Evolutionary conservation across 768 basidiomycete species (phyloP), one percentile per base, ranked within the genome.

Genomic region (Phlegmacium glaucopus): DNA sequence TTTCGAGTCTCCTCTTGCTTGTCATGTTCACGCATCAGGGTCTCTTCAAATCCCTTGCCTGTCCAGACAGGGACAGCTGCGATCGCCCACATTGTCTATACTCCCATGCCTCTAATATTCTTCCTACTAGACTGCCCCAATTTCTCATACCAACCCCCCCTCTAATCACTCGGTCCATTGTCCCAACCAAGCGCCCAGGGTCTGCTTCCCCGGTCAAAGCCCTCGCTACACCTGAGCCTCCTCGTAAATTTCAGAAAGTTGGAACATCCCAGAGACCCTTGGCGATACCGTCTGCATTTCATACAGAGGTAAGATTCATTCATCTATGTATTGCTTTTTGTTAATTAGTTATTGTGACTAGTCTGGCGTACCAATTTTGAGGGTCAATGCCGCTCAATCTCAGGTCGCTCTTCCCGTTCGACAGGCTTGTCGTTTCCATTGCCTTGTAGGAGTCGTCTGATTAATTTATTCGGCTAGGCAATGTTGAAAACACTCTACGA

Each of bases 401-500:
- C 71, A 72, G 35, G 80, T 93, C 15, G 72, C 91, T 1, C 55
- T 92, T 37, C 81, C 83, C 4, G 82, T 87, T 41, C 78, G 92
- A 30, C 87, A 91, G 75, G 84, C 83, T 41, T 42, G 71, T 60
- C 9, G 35, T 18, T 38, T 30, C 26, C 39, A 28, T 34, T 32
- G 6, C 30, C 18, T n/a, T 37, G 11, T 35, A 26, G 27, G n/a
- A 45, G 34, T 22, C 37, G 41, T 43, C 28, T 44, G 10, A 27
- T n/a, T 54, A 60, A 29, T 52, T 51, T 29, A 38, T 30, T 42
- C 47, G 16, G 7, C 17, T 32, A 90, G 83, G 74, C 82, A 1
- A 80, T 91, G 86, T 70, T 94, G 50, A 86, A 85, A 63, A 76
- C 70, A 0, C 68, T 94, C 9, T 85, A 83, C 56, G 80, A 87